Percentiles rank a stretch among this genome's conserved stretches.
These are phyloP conservation scores for Yarrowia sp. DNA, from an alignment of 805 yeast species.

Conservation along the genomic window DNA sequence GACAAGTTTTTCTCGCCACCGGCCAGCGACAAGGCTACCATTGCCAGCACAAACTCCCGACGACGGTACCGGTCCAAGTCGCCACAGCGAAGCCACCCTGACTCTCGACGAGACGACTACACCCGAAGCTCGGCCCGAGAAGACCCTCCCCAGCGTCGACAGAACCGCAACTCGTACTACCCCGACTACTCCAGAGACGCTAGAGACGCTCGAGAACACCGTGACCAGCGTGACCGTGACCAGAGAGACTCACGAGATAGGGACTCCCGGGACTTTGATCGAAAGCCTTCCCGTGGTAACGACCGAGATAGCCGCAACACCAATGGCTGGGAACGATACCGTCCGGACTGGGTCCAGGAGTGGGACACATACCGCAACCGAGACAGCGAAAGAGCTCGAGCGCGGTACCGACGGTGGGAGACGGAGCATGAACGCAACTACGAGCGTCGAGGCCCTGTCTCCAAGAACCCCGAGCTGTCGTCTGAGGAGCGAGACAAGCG, in stretches of 20 bases:
- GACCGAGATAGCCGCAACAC: background rate
- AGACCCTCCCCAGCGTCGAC: background rate
- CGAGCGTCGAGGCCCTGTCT: background rate
- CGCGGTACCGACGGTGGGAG: slow-evolving; percentile 22
- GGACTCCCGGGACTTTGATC: background rate
- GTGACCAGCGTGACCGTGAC: background rate
- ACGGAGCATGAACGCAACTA: slow-evolving; percentile 24
- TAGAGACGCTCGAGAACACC: background rate
- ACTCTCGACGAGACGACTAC: background rate
- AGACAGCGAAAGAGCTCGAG: slow-evolving; percentile 7
- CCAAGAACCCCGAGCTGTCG: background rate
- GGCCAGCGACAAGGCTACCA: background rate
- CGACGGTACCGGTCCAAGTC: slow-evolving; percentile 9
- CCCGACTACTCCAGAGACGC: background rate
- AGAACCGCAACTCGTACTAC: slow-evolving; percentile 8
- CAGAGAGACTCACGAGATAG: background rate
- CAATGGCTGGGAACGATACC: background rate
- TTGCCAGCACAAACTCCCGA: background rate
- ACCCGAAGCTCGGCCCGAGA: background rate
- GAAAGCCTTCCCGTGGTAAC: background rate
- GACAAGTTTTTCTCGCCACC: slow-evolving; percentile 12
- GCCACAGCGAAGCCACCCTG: background rate
- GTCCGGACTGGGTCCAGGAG: slow-evolving; percentile 12
- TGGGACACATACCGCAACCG: slow-evolving; percentile 15
- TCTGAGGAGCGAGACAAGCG: slow-evolving; percentile 29